phyloP scores from a whole-genome alignment of 1,284 basidiomycete species.

The Pseudozyma thailandica region DNA sequence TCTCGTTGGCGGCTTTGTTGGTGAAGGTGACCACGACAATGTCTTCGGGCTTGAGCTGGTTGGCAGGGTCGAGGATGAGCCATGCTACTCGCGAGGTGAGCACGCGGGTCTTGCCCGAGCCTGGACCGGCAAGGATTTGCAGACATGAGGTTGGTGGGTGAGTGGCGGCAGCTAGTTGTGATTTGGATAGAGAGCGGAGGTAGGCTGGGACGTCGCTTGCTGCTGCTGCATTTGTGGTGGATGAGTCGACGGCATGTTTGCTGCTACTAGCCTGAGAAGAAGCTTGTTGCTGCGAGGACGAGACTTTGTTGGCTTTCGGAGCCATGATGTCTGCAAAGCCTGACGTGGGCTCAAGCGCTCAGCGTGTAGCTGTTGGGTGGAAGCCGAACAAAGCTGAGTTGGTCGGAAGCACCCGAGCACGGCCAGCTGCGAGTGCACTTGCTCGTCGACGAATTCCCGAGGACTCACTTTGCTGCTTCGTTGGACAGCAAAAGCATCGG shows the following conservation, averaged over 20 bases:
- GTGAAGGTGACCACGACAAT: slow-evolving; percentile 69
- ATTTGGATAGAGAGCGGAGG: slow-evolving; percentile 48
- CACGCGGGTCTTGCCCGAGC: slow-evolving; percentile 66
- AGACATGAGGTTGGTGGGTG: slow-evolving; percentile 54
- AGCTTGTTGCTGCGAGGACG: background rate
- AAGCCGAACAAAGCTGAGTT: no score
- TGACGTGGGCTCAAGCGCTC: background rate
- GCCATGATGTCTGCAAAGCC: background rate
- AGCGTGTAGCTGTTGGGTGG: no score
- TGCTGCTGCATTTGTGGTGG: background rate
- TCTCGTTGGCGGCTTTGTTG: slow-evolving; percentile 90
- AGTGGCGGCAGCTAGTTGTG: slow-evolving; percentile 61
- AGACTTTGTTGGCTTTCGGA: background rate
- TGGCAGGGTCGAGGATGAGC: slow-evolving; percentile 53
- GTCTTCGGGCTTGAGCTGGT: slow-evolving; percentile 54
- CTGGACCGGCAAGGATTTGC: slow-evolving; percentile 65
- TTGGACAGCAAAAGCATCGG: no score
- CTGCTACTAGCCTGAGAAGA: slow-evolving; percentile 2
- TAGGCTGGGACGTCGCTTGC: slow-evolving; percentile 14
- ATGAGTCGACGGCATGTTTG: slow-evolving; percentile 4
- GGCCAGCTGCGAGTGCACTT: no score
- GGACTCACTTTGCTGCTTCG: no score
- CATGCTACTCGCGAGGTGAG: slow-evolving; percentile 64
- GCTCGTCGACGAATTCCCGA: no score
- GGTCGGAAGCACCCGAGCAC: no score